Percentiles rank a stretch among this genome's conserved stretches.
These are phyloP conservation scores for Ceratocystis variospora DNA, from an alignment of 2,329 filamentous ascomycete species.

Conservation along the genomic window DNA sequence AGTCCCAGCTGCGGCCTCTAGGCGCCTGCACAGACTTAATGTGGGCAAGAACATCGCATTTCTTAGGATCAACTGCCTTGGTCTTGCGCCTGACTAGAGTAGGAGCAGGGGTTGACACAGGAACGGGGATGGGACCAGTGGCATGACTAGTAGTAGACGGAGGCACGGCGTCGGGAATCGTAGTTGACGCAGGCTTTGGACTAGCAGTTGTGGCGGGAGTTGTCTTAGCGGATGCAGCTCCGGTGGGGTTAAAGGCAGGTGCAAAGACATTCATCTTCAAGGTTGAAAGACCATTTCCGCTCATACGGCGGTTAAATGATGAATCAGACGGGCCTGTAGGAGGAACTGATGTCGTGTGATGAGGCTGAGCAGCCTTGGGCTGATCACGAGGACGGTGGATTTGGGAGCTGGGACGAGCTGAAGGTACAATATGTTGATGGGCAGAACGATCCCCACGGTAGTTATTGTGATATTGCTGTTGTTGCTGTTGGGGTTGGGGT, in stretches of 20 bases:
- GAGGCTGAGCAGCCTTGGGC: conserved; percentile 24
- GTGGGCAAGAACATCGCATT: conserved; percentile 42
- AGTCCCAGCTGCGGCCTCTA: conserved; percentile 41
- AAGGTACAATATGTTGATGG: conserved; percentile 1
- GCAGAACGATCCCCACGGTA: conserved; percentile 1
- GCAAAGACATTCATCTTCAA: conserved; percentile 58
- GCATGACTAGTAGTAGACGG: neutral
- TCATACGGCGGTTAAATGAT: conserved; percentile 40
- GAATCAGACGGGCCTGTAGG: conserved; percentile 45
- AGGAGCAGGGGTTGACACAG: conserved; percentile 18
- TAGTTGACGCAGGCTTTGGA: conserved; percentile 7
- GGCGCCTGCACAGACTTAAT: conserved; percentile 44
- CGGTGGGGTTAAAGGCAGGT: conserved; percentile 61
- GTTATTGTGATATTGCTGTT: conserved; percentile 12
- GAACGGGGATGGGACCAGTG: neutral
- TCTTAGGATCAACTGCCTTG: conserved; percentile 56
- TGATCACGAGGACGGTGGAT: conserved; percentile 7
- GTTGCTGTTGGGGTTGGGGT: neutral
- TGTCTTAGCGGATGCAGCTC: conserved; percentile 26
- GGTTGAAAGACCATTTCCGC: conserved; percentile 32
- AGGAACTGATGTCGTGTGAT: conserved; percentile 55
- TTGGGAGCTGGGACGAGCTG: conserved; percentile 6
- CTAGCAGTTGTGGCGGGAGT: conserved; percentile 8
- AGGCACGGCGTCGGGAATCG: neutral
- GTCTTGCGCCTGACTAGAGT: conserved; percentile 56